These are phyloP conservation scores for Globisporangium megalacanthum DNA, from an alignment of 352 stramenopile genomes.

Conservation along the genomic window DNA sequence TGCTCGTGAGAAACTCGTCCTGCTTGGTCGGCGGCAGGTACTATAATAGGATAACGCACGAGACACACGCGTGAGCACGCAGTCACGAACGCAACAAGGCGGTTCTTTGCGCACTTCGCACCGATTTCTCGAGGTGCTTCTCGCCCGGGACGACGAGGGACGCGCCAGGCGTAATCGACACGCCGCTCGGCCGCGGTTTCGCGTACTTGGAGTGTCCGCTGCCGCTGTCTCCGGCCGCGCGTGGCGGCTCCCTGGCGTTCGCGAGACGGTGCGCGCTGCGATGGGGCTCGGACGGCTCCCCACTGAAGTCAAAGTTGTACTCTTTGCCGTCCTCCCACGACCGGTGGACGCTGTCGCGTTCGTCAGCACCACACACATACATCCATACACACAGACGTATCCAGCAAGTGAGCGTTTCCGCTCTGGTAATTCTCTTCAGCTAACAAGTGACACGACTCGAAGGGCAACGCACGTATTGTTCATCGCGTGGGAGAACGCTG, in stretches of 20 bases:
- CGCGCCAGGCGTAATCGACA: constrained; percentile 8
- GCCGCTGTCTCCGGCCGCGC: neutral
- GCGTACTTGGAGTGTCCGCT: constrained; percentile 3
- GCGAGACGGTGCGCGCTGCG: neutral
- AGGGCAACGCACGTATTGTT: neutral
- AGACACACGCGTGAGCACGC: neutral
- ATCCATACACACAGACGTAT: neutral
- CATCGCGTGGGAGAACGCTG: neutral
- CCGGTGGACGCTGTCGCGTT: too few relatives aligned
- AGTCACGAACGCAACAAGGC: neutral
- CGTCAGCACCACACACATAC: neutral
- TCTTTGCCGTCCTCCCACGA: too few relatives aligned
- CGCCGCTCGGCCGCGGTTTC: constrained; percentile 10
- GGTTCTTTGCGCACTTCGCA: neutral
- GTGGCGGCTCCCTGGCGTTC: neutral
- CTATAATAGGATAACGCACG: neutral
- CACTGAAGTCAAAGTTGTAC: neutral
- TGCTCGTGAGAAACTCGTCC: neutral
- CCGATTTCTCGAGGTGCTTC: constrained; percentile 7
- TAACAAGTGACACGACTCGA: neutral
- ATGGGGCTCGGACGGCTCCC: neutral
- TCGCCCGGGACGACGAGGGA: constrained; percentile 6
- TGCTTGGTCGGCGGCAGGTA: constrained; percentile 5
- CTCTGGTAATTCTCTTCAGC: too few relatives aligned
- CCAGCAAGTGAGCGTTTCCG: too few relatives aligned